Conservation (phyloP, 2,329 filamentous ascomycete genomes). For the Ophiostoma sp. region DNA sequence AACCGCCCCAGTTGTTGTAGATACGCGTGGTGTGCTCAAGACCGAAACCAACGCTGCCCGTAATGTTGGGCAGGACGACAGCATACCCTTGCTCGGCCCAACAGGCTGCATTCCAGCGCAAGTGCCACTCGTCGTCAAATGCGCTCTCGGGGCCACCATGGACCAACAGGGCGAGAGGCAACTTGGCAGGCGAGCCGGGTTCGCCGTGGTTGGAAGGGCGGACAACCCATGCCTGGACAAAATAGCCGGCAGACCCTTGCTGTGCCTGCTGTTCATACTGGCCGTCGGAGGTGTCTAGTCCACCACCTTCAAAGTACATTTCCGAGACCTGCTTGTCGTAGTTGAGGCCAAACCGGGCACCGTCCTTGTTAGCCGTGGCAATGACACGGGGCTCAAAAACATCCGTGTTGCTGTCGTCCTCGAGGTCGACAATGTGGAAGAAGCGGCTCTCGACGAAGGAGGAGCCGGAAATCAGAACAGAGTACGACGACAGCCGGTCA, state of each 20-base stretch:
- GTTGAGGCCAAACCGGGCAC: conserved; percentile 39
- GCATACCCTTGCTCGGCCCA: conserved; percentile 64
- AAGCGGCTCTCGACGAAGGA: conserved; percentile 43
- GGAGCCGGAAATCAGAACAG: conserved; percentile 41
- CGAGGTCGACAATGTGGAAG: conserved; percentile 40
- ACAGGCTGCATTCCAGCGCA: conserved; percentile 51
- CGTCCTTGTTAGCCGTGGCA: conserved; percentile 38
- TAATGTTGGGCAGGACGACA: conserved; percentile 59
- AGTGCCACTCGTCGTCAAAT: conserved; percentile 50
- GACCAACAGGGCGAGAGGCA: conserved; percentile 42
- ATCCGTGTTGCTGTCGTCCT: background rate
- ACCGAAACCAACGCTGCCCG: conserved; percentile 59
- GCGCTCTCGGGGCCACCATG: conserved; percentile 47
- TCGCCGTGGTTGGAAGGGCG: conserved; percentile 42
- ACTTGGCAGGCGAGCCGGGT: conserved; percentile 34
- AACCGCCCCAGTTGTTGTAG: conserved; percentile 53
- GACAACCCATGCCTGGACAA: conserved; percentile 44
- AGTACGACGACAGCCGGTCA: conserved; percentile 25
- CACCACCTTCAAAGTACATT: conserved; percentile 43
- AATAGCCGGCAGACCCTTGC: conserved; percentile 21
- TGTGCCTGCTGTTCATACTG: conserved; percentile 23
- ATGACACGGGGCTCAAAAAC: conserved; percentile 34
- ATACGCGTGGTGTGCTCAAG: conserved; percentile 43
- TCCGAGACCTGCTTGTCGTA: conserved; percentile 41
- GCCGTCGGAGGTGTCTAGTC: conserved; percentile 14